Conservation (phyloP, 1,284 basidiomycete genomes). For the Mycosarcoma maydis region DNA sequence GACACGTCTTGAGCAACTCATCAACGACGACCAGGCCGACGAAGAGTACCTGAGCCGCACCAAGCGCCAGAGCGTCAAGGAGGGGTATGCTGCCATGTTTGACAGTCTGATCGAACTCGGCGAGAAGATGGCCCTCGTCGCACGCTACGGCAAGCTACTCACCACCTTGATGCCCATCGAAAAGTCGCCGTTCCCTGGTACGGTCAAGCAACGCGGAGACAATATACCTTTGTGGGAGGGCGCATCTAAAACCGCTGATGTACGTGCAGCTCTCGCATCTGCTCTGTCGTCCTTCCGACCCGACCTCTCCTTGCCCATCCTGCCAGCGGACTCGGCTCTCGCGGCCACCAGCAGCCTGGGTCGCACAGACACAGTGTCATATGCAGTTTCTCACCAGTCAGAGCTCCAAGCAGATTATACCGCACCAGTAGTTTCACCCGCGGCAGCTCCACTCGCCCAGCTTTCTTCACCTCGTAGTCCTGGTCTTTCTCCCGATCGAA, state of each 20-base stretch:
- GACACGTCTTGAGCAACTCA: slow-evolving; percentile 39
- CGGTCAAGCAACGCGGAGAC: slow-evolving; percentile 22
- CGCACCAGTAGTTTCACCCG: slow-evolving; percentile 1
- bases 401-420: slow-evolving; percentile 30
- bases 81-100: slow-evolving; percentile 51
- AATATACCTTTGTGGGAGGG: slow-evolving; percentile 49
- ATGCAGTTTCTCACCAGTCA: slow-evolving; percentile 31
- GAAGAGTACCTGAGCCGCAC: slow-evolving; percentile 51
- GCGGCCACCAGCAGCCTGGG: slow-evolving; percentile 28
- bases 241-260: slow-evolving; percentile 47
- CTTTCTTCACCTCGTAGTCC: slow-evolving; percentile 11
- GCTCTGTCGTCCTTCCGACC: slow-evolving; percentile 44
- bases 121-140: slow-evolving; percentile 57
- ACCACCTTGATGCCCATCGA: slow-evolving; percentile 45
- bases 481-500: slow-evolving; percentile 20
- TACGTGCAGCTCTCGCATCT: slow-evolving; percentile 51
- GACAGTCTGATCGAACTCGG: slow-evolving; percentile 61
- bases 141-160: slow-evolving; percentile 59
- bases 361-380: slow-evolving; percentile 40
- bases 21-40: slow-evolving; percentile 51
- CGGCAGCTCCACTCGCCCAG: not conserved
- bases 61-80: slow-evolving; percentile 50
- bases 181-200: slow-evolving; percentile 45
- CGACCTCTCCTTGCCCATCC: slow-evolving; percentile 28
- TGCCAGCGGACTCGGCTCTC: slow-evolving; percentile 11